Conservation (phyloP, 371 early-diverging fungal species). For the Mortierella sp. region DNA sequence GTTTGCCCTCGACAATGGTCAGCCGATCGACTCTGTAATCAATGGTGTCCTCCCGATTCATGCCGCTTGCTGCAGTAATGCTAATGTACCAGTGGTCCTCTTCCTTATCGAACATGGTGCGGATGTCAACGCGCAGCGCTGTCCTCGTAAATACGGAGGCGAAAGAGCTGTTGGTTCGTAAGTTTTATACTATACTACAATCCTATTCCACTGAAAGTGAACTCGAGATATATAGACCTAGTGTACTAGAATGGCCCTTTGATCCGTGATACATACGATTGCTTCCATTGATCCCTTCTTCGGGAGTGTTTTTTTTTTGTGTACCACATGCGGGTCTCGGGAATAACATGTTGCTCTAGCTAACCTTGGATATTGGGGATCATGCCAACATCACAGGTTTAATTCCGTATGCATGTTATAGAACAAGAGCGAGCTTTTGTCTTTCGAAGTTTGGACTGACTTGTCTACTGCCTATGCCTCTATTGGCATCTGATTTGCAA, state of each 20-base stretch:
- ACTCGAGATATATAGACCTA: too few species aligned
- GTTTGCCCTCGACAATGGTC: conserved; percentile 80
- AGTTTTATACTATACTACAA: conserved; percentile 9
- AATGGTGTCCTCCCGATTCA: conserved; percentile 82
- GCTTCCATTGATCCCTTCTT: too few species aligned
- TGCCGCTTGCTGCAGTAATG: conserved; percentile 75
- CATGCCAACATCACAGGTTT: background rate
- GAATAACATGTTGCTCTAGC: too few species aligned
- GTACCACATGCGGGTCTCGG: background rate
- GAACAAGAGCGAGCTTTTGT: background rate
- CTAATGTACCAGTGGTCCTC: conserved; percentile 75
- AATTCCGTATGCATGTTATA: background rate
- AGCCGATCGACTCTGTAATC: conserved; percentile 76
- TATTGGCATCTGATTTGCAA: background rate
- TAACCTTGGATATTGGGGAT: background rate
- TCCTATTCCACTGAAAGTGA: too few species aligned
- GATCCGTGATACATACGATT: too few species aligned
- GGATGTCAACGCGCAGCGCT: conserved; percentile 75
- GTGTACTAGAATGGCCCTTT: too few species aligned
- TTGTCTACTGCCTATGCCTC: too few species aligned
- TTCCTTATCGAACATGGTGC: conserved; percentile 81
- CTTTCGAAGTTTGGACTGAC: background rate
- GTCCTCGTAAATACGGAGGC: conserved; percentile 53
- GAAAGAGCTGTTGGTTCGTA: conserved; percentile 42
- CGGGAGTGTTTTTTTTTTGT: background rate